phyloP scores from a whole-genome alignment of 1,139 yeast species.

The Blastobotrys apis region DNA sequence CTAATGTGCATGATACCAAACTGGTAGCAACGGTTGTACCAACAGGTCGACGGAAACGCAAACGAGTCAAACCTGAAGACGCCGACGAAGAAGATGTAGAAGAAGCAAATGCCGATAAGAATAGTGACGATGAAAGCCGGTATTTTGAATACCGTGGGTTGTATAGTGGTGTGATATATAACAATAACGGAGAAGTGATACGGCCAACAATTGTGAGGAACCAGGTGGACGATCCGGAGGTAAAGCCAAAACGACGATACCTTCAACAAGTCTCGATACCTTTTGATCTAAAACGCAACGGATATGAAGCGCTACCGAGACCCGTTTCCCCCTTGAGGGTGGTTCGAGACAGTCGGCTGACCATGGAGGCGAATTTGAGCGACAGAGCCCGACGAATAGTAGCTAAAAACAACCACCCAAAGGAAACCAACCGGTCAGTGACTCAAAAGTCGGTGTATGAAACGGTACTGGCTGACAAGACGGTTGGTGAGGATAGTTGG shows the following conservation, averaged over 20 bases:
- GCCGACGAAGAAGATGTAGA: constrained; percentile 8
- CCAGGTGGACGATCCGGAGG: too few species aligned
- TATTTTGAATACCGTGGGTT: constrained; percentile 10
- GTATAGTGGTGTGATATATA: constrained; percentile 3
- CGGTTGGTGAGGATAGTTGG: constrained; percentile 15
- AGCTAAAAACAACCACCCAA: constrained; percentile 12
- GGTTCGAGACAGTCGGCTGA: constrained; percentile 13
- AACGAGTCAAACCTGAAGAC: not conserved
- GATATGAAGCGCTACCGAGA: constrained; percentile 20
- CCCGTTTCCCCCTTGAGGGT: constrained; percentile 16
- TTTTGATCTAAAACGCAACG: constrained; percentile 14
- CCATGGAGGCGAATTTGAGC: constrained; percentile 9
- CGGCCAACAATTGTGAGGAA: not conserved
- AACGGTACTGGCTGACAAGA: constrained; percentile 4
- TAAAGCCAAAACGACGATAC: not conserved
- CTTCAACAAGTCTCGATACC: not conserved
- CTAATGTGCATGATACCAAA: not conserved
- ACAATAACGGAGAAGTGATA: not conserved
- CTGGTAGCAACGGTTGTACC: constrained; percentile 1
- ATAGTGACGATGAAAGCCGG: too few species aligned
- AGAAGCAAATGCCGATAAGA: not conserved
- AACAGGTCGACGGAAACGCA: not conserved
- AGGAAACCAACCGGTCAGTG: constrained; percentile 3
- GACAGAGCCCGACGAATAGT: constrained; percentile 10
- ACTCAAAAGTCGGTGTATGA: constrained; percentile 8